Evolutionary conservation across 306 rosid genomes (phyloP), one percentile per base, ranked within the genome.

Genomic region (Parietaria judaica): DNA sequence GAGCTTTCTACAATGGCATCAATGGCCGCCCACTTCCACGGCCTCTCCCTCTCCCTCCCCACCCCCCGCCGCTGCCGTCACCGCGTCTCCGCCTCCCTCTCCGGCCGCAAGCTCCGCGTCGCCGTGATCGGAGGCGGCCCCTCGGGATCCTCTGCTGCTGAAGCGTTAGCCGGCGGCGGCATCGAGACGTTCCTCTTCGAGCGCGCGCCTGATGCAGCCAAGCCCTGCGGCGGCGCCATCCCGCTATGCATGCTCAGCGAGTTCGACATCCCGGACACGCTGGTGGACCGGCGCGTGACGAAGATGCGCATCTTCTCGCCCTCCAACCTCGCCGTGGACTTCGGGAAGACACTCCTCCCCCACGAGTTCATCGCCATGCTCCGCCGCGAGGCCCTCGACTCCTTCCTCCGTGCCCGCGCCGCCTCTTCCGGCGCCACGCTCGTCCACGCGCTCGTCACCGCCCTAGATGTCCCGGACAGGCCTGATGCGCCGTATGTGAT

Each of bases 161-260:
- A 87, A 51, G 96, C 96, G 9, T 64, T 90, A 9, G 96, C 96
- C 0, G 17, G 71, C 0, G 96, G 97, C 34, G 97, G 97, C 3
- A 58, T 87, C 0, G 97, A 90, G 61, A 85, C 91, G 13, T 90
- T 85, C 44, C 79, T 90, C 8, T 78, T 90, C 46, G 96, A 90
- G 59, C 89, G 97, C 46, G 54, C 66, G 0, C 86, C 96, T 1
- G 70, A 87, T 0, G 52, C 66, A 14, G 89, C 96, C 45, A 90
- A 90, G 50, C 97, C 97, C 11, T 90, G 97, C 80, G 97, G 97
- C 59, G 97, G 97, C 47, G 97, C 97, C 56, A 88, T 91, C 58
- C 97, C 97, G 0, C 86, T 87, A 58, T 91, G 96, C 60, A 91
- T 90, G 97, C 95, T 90, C 13, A 80, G 70, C 46, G 96, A 90